These are phyloP conservation scores for Skeletonema grethae DNA, from an alignment of 108 stramenopile genomes.

Conservation along the genomic window DNA sequence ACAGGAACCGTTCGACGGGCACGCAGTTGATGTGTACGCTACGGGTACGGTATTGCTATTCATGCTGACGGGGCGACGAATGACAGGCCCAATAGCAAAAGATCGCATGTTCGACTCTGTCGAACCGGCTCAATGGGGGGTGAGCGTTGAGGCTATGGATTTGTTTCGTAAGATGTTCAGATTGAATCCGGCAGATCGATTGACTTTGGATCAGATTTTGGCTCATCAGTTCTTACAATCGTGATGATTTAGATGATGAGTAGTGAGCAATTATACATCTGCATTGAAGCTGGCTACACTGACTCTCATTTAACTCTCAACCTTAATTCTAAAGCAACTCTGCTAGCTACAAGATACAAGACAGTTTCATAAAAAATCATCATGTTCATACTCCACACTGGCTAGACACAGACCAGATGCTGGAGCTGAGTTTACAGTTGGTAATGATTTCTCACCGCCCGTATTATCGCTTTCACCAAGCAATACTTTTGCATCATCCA, in stretches of 20 bases:
- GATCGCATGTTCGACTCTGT: conserved; percentile 27
- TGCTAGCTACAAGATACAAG: not conserved
- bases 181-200: conserved; percentile 36
- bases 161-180: conserved; percentile 42
- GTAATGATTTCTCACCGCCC: conserved; percentile 30
- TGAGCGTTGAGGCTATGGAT: conserved; percentile 47
- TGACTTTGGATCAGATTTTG: conserved; percentile 34
- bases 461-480: conserved; percentile 5
- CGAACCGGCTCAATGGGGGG: conserved; percentile 18
- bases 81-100: conserved; percentile 12
- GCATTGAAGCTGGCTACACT: not conserved
- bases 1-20: conserved; percentile 52
- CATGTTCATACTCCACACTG: conserved; percentile 43
- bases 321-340: not conserved
- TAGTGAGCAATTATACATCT: not conserved
- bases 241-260: not conserved
- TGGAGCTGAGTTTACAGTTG: conserved; percentile 62
- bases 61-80: conserved; percentile 52
- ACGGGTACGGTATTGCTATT: conserved; percentile 65
- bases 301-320: not conserved
- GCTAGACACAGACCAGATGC: conserved; percentile 72
- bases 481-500: conserved; percentile 27
- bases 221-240: conserved; percentile 23
- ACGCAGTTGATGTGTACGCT: conserved; percentile 68
- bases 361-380: conserved; percentile 12